Percentiles rank a stretch among this genome's conserved stretches.
Conservation (phyloP, 2,329 filamentous ascomycete genomes). For the Hortaea sp. region DNA sequence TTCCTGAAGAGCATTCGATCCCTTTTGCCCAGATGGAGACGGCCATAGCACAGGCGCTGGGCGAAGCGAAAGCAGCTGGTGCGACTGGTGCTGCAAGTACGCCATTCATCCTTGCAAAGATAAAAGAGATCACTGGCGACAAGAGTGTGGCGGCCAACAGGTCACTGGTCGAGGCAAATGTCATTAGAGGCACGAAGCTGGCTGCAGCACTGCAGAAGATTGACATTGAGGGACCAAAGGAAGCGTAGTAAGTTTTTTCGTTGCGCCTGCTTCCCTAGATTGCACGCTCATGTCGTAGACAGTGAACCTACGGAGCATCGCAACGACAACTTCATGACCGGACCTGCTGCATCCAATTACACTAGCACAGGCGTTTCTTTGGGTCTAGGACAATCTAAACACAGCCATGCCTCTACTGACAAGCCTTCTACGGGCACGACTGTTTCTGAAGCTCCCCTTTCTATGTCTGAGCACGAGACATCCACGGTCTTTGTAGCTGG, state of each 20-base stretch:
- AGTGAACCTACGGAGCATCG: background rate
- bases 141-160: conserved; percentile 66
- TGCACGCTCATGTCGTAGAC: conserved; percentile 5
- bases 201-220: conserved; percentile 52
- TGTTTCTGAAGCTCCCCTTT: background rate
- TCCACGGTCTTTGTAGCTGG: conserved; percentile 76
- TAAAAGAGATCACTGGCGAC: conserved; percentile 66
- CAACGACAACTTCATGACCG: conserved; percentile 4
- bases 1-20: conserved; percentile 61
- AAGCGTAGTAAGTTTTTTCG: background rate
- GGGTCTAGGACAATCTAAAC: conserved; percentile 6
- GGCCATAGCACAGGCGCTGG: conserved; percentile 58
- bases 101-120: conserved; percentile 68
- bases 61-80: conserved; percentile 54
- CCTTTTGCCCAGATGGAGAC: conserved; percentile 59
- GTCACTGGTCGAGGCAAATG: conserved; percentile 57
- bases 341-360: conserved; percentile 8
- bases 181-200: conserved; percentile 53
- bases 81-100: conserved; percentile 69
- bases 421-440: background rate
- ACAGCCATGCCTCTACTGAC: no score
- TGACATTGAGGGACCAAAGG: conserved; percentile 26
- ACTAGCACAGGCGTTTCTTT: conserved; percentile 14
- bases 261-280: background rate
- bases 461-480: background rate